A percentile compares a stretch with the other conserved stretches of the same genome.
Conservation (phyloP, 495 filamentous ascomycete species). For the Trichoderma gamsii region DNA sequence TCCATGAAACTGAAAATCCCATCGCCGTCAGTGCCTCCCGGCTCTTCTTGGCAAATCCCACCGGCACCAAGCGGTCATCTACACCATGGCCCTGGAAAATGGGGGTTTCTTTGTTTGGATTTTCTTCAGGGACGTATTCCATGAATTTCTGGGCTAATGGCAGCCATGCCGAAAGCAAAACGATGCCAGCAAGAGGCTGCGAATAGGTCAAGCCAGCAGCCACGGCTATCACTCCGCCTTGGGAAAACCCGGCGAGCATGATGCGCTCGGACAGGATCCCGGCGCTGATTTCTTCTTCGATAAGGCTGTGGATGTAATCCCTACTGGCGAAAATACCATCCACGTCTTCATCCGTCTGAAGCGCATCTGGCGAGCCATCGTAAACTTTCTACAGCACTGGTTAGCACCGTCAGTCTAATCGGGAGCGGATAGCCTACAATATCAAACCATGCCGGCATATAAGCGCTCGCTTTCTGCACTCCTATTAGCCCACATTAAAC, state of each 20-base stretch:
- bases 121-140: slow-evolving; percentile 52
- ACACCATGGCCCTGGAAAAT: slow-evolving; percentile 80
- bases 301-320: slow-evolving; percentile 66
- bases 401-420: background rate
- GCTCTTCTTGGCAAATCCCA: slow-evolving; percentile 57
- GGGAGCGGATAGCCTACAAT: slow-evolving; percentile 47
- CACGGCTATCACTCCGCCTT: slow-evolving; percentile 43
- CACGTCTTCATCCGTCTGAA: slow-evolving; percentile 57
- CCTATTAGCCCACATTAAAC: background rate
- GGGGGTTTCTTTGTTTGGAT: slow-evolving; percentile 63
- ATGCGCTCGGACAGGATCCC: slow-evolving; percentile 74
- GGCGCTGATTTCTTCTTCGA: slow-evolving; percentile 67
- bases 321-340: slow-evolving; percentile 62
- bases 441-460: slow-evolving; percentile 83
- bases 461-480: slow-evolving; percentile 49
- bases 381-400: slow-evolving; percentile 24
- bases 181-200: slow-evolving; percentile 70
- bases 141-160: slow-evolving; percentile 60
- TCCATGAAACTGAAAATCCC: slow-evolving; percentile 65
- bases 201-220: slow-evolving; percentile 59
- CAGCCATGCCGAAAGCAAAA: slow-evolving; percentile 75
- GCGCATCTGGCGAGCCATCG: slow-evolving; percentile 39
- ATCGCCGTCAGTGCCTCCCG: slow-evolving; percentile 52
- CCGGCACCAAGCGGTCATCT: slow-evolving; percentile 58
- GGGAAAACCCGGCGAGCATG: slow-evolving; percentile 59